A percentile compares a stretch with the other conserved stretches of the same genome.
Evolutionary conservation across 352 stramenopile species (phyloP).

Genomic region (Globisporangium nagaii): DNA sequence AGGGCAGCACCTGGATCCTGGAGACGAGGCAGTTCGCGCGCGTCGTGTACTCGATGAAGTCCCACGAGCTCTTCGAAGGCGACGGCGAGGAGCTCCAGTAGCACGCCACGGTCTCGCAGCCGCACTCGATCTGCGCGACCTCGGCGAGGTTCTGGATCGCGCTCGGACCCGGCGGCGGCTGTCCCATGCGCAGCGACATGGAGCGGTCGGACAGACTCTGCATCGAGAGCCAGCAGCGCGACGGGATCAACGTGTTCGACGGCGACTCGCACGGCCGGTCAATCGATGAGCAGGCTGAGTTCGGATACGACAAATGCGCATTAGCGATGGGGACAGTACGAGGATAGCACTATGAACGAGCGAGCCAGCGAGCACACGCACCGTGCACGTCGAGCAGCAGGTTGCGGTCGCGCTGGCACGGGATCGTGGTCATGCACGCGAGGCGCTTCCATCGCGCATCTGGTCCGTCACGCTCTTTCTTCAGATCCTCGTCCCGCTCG

Average conservation of each 20-base stretch:
- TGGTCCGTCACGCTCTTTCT: not conserved
- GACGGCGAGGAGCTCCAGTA: conserved; percentile 45
- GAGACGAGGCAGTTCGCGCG: conserved; percentile 34
- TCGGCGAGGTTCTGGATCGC: conserved; percentile 37
- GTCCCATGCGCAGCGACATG: conserved; percentile 15
- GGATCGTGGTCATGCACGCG: conserved; percentile 15
- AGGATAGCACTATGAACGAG: not conserved
- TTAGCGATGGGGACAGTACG: not conserved
- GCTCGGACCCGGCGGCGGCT: conserved; percentile 11
- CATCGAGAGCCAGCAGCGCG: conserved; percentile 29
- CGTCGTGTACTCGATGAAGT: conserved; percentile 68
- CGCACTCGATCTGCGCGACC: conserved; percentile 54
- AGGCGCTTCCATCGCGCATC: conserved; percentile 22
- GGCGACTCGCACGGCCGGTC: conserved; percentile 25
- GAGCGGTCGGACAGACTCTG: conserved; percentile 20
- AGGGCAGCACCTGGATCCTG: conserved; percentile 54
- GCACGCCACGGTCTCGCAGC: conserved; percentile 55
- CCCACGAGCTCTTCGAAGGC: conserved; percentile 13
- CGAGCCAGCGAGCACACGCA: conserved; percentile 4
- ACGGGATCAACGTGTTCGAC: conserved; percentile 27
- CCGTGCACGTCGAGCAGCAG: conserved; percentile 20
- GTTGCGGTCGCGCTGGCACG: conserved; percentile 9
- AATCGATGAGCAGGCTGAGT: conserved; percentile 23
- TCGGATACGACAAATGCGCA: too few species aligned
- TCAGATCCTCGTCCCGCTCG: conserved; percentile 2